These are phyloP conservation scores for Hyaloperonospora arabidopsidis DNA, from an alignment of 352 stramenopile genomes.

Conservation along the genomic window DNA sequence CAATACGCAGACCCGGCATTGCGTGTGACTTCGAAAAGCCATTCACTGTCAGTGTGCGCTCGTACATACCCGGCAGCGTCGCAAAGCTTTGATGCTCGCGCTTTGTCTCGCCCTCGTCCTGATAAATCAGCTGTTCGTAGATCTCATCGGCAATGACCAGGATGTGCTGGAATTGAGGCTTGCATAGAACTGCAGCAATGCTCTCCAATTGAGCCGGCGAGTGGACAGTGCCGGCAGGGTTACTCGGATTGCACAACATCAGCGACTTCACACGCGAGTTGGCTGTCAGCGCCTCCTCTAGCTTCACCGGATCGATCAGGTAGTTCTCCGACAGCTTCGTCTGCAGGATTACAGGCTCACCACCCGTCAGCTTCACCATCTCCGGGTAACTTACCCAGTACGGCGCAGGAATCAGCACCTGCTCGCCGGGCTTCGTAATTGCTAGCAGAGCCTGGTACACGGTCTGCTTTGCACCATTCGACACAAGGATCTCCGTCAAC, in stretches of 20 bases:
- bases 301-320: constrained; percentile 77
- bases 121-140: constrained; percentile 93
- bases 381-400: constrained; percentile 97
- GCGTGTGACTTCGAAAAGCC: constrained; percentile 95
- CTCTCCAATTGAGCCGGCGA: constrained; percentile 40
- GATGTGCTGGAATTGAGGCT: constrained; percentile 67
- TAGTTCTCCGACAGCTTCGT: constrained; percentile 88
- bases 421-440: constrained; percentile 86
- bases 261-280: constrained; percentile 78
- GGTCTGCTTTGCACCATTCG: constrained; percentile 93
- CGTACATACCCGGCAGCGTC: constrained; percentile 75
- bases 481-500: constrained; percentile 90
- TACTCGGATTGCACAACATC: constrained; percentile 96
- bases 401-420: constrained; percentile 92
- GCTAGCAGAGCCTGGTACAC: constrained; percentile 91
- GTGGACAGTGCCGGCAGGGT: constrained; percentile 88
- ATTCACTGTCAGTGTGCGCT: constrained; percentile 91
- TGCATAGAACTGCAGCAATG: constrained; percentile 50
- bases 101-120: constrained; percentile 49
- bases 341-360: constrained; percentile 87
- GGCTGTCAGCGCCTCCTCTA: constrained; percentile 66
- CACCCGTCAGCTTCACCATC: constrained; percentile 90
- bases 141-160: constrained; percentile 92
- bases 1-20: constrained; percentile 94
- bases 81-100: constrained; percentile 67